Evolutionary conservation across 345 rosid species (phyloP), one percentile per base, ranked within the genome.

Genomic region (Acer saccharum): DNA sequence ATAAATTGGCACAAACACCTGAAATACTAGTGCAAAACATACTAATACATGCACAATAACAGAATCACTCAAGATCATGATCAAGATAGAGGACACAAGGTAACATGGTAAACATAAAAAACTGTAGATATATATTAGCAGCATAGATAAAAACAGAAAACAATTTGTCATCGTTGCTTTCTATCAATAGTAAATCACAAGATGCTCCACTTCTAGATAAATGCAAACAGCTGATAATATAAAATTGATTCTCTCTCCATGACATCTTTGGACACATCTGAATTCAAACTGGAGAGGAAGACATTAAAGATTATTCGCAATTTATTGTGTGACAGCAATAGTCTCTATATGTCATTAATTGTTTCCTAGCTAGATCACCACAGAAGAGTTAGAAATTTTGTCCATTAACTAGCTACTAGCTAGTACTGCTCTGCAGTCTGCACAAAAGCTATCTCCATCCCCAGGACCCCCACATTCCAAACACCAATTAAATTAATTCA

Each of bases 191-290:
- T 70, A 66, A 71, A 66, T 80, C 74, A 72, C n/a, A 43, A 25
- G 55, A 35, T 66, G 73, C 39, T 35, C 6, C 69, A 57, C 65
- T 18, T 48, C 65, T 20, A 12, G 39, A 61, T 46, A 41, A 8
- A 73, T 35, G 18, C 66, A 64, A 48, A 17, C 11, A 64, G 41
- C 14, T 11, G 52, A 50, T 18, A 18, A 50, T 35, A 67, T 18
- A 10, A 50, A 50, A 50, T 50, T 13, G 48, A 57, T 72, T 44
- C 21, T 41, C 16, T 41, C 43, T 27, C 20, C 50, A 43, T 21
- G 39, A 75, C 39, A 69, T 29, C 17, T 54, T 57, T 70, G 69
- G 79, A 65, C 69, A 69, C 54, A 75, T 65, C 62, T 65, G 21
- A 43, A 58, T 64, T 78, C 17, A 58, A 76, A 72, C 32, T 11